Conservation (phyloP, 2,329 filamentous ascomycete genomes). For the Aspergillus sp. region DNA sequence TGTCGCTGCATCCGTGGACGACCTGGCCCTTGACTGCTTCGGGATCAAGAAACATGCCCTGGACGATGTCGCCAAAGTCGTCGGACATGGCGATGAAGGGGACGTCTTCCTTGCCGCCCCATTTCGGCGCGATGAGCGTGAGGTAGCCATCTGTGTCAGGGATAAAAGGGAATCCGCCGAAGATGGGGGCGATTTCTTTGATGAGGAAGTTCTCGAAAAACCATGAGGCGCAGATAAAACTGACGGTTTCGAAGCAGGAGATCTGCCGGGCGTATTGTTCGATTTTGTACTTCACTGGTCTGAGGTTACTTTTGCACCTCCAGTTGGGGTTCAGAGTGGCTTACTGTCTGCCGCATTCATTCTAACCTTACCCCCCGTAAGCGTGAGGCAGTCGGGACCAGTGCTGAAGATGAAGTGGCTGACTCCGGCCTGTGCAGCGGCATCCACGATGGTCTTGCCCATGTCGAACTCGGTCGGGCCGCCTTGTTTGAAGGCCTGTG, state of each 20-base stretch:
- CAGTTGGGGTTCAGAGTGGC: background rate
- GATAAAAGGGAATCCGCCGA: conserved; percentile 49
- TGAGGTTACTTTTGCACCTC: too few relatives aligned
- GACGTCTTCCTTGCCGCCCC: conserved; percentile 46
- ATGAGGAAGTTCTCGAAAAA: conserved; percentile 50
- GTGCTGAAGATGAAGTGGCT: conserved; percentile 45
- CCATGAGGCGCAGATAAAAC: conserved; percentile 46
- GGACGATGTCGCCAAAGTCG: conserved; percentile 54
- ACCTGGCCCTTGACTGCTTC: conserved; percentile 38
- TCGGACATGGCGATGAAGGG: conserved; percentile 47
- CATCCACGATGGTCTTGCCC: conserved; percentile 42
- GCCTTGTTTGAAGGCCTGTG: background rate
- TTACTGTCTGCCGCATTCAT: background rate
- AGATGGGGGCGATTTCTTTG: conserved; percentile 37
- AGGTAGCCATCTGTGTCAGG: conserved; percentile 43
- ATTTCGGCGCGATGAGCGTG: conserved; percentile 43
- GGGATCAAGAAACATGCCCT: conserved; percentile 50
- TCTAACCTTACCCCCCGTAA: background rate
- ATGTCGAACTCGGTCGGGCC: conserved; percentile 41
- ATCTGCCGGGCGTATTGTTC: conserved; percentile 42
- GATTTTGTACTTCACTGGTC: conserved; percentile 20
- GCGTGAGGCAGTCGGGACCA: conserved; percentile 19
- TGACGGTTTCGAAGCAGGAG: conserved; percentile 41
- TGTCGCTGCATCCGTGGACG: background rate
- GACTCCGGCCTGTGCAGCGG: conserved; percentile 40